Evolutionary conservation across 2,329 filamentous ascomycete genomes (phyloP).

Genomic region (Diatrype stigma): DNA sequence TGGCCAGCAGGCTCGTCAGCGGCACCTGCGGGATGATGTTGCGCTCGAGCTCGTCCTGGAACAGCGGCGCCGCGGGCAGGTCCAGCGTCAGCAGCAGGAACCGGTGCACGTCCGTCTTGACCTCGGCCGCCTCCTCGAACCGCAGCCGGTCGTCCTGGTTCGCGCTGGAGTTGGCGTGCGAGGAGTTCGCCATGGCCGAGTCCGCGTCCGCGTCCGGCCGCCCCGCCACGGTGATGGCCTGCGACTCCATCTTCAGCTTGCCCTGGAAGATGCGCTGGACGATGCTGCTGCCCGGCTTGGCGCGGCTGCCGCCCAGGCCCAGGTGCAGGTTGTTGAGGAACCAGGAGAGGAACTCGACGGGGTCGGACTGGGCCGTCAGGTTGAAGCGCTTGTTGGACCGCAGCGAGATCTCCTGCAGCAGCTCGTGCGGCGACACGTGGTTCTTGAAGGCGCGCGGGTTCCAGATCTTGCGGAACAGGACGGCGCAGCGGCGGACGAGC

Average conservation of each 20-base stretch:
- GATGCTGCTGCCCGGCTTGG: constrained; percentile 78
- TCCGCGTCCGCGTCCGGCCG: constrained; percentile 52
- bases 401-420: constrained; percentile 89
- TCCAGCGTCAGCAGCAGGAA: constrained; percentile 94
- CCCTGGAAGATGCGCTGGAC: constrained; percentile 94
- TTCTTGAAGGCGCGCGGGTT: constrained; percentile 94
- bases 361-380: constrained; percentile 85
- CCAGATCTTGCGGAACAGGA: constrained; percentile 94
- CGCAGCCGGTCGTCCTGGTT: constrained; percentile 80
- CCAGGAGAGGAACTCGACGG: constrained; percentile 95
- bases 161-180: too few relatives aligned
- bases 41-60: constrained; percentile 89
- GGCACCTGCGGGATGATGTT: constrained; percentile 96
- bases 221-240: constrained; percentile 64
- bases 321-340: constrained; percentile 95
- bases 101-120: constrained; percentile 70
- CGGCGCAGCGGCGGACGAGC: constrained; percentile 82
- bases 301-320: constrained; percentile 83
- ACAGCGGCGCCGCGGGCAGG: constrained; percentile 84
- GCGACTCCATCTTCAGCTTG: constrained; percentile 84
- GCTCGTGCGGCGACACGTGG: constrained; percentile 94
- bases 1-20: constrained; percentile 75
- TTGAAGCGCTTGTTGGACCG: constrained; percentile 91
- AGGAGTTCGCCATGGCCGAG: constrained; percentile 66
- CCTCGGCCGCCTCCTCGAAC: constrained; percentile 84